Evolutionary conservation across 257 asterid genomes (phyloP).

Genomic region (Prunella vulgaris): DNA sequence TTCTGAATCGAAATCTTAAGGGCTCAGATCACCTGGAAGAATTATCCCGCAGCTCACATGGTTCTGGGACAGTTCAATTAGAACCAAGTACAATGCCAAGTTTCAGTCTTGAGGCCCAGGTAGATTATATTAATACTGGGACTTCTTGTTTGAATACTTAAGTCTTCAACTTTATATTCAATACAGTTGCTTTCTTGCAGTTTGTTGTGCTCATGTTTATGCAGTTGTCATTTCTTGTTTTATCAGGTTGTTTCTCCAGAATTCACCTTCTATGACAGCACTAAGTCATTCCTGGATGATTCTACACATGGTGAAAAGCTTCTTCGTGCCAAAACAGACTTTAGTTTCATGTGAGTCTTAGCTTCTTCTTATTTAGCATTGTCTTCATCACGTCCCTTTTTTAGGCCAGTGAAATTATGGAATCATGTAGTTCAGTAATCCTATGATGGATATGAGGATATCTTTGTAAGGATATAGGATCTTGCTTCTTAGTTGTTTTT

Average conservation of each 20-base stretch:
- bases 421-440: slow-evolving; percentile 3
- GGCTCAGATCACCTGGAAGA: slow-evolving; percentile 44
- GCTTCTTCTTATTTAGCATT: slow-evolving; percentile 19
- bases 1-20: slow-evolving; percentile 30
- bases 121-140: slow-evolving; percentile 25
- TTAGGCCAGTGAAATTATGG: background rate
- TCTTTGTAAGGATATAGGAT: background rate
- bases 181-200: background rate
- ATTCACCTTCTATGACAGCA: slow-evolving; percentile 91
- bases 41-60: slow-evolving; percentile 33
- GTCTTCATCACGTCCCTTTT: background rate
- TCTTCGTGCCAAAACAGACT: slow-evolving; percentile 94
- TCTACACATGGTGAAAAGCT: slow-evolving; percentile 85
- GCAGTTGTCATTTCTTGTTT: slow-evolving; percentile 19
- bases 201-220: background rate
- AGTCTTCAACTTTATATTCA: background rate
- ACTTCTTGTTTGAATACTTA: background rate
- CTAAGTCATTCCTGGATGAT: slow-evolving; percentile 82
- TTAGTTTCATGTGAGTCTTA: slow-evolving; percentile 86
- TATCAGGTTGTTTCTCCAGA: slow-evolving; percentile 93
- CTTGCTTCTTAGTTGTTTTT: background rate
- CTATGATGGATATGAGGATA: background rate
- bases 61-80: slow-evolving; percentile 42
- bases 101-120: slow-evolving; percentile 97
- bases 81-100: slow-evolving; percentile 59